Evolutionary conservation across 495 filamentous ascomycete genomes (phyloP), one percentile per base, ranked within the genome.

Genomic region (Hamigera avellanea): DNA sequence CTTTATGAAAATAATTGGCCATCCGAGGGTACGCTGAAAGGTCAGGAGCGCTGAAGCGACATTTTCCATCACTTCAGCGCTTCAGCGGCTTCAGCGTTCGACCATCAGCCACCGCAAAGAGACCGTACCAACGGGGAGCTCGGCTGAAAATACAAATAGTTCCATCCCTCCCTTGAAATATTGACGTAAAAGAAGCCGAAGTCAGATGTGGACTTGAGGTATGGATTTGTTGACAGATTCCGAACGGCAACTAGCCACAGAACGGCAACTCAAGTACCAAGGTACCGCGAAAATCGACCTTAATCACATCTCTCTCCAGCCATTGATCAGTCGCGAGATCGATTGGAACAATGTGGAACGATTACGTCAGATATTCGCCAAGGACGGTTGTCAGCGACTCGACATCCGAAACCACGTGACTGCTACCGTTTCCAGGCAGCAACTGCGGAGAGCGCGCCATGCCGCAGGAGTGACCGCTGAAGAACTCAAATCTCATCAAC

Each of bases 381-480:
- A 52, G 14, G 41, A 52, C 23, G 39, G 44, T 7, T 57, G 44
- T 41, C 33, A 26, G 3, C 26, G 49, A 17, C 35, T 56, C 8
- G 48, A 54, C 32, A 15, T 52, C 4, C 9, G 34, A 1, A 52
- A 57, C 28, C 40, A 57, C 32, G 44, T 54, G 0, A 45, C 39
- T 19, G 48, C 48, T 43, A 33, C 58, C 30, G 41, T 57, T 12
- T 47, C 49, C 14, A 16, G 21, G 6, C 45, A 41, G 25, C 36
- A 51, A 31, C 41, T 56, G 19, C 14, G 19, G 26, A 36, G 35
- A 6, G 32, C 32, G 3, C n/a, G 8, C 15, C 32, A 15, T 6
- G 32, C 32, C 12, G 17, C 32, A n/a, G 10, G 15, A n/a, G 8
- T 18, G 6, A 33, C 6, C 17, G 3, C 17, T 3, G 6, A 33